Evolutionary conservation across 257 asterid genomes (phyloP).

Genomic region (Jasminum sambac): DNA sequence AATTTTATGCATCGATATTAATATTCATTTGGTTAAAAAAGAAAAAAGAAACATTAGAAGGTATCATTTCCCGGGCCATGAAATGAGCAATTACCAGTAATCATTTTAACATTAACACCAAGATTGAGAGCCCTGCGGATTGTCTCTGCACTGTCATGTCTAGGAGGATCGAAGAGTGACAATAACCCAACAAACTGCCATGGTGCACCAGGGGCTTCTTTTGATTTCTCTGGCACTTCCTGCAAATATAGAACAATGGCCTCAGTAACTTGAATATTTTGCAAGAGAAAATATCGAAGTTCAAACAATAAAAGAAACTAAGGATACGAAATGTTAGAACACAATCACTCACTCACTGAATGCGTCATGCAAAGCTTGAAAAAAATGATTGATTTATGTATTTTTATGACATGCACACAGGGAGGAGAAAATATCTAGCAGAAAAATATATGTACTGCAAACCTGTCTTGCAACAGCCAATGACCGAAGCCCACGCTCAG

Average conservation of each 20-base stretch:
- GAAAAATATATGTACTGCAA: neutral
- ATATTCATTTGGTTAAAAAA: neutral
- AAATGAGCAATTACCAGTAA: slow-evolving; percentile 56
- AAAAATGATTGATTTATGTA: neutral
- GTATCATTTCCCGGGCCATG: slow-evolving; percentile 12
- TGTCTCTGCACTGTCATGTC: slow-evolving; percentile 95
- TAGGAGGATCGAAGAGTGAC: slow-evolving; percentile 90
- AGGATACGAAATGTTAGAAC: neutral
- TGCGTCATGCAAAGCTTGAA: neutral
- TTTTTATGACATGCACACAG: neutral
- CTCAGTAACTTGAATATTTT: neutral
- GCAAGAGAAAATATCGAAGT: neutral
- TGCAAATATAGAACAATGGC: slow-evolving; percentile 22
- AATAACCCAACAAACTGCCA: slow-evolving; percentile 92
- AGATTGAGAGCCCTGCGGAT: slow-evolving; percentile 86
- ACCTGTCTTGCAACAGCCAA: slow-evolving; percentile 96
- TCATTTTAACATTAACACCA: slow-evolving; percentile 95
- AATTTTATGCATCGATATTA: slow-evolving; percentile 1
- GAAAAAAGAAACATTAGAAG: neutral
- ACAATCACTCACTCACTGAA: neutral
- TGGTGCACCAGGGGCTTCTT: slow-evolving; percentile 72
- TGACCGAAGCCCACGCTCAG: slow-evolving; percentile 93
- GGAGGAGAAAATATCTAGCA: neutral
- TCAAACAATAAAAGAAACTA: neutral
- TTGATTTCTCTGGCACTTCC: slow-evolving; percentile 85